Base-by-base conservation (phyloP, 2,329 filamentous ascomycete species). In the Amesomyces nigricolor region DNA sequence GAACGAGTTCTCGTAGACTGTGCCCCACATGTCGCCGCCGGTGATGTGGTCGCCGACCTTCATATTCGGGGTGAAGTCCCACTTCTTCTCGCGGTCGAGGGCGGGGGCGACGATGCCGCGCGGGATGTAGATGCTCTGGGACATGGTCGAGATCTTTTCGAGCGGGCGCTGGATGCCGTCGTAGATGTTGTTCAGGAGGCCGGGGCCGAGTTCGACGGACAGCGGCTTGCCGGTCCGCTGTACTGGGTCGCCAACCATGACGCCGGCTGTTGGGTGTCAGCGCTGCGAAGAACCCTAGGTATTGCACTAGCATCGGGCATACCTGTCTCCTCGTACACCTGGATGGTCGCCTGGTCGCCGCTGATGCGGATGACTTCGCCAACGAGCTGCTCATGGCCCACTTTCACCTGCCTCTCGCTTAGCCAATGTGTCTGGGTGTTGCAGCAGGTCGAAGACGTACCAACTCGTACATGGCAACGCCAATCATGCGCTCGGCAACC, bases 321-420 rank as follows among this genome's bases (percentile, higher is more conserved):
- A 95, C 91, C 90, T 65, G 94, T 99, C 77, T 99, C 94, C 74
- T 99, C 94, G 78, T 99, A 99, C 64, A 99, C 94, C 77, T 99
- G 94, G 65, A 99, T 95, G 48, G 91, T 96, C 65, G 91, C 91
- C 76, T 92, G 95, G 73, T 99, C 94, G 72, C 79, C 87, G 68
- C 89, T 94, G 76, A 99, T 95, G 72, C 94, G 88, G 80, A 99
- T 99, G 73, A 99, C 94, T 76, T 99, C 94, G 71, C 94, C 94
- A 60, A 95, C 88, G 58, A 99, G 85, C 70, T 87, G 83, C 70
- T 96, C 90, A 70, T 96, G 85, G 66, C 94, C 91, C 66, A 99
- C 92, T 77, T 82, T 88, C 72, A 95, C 91, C 89, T 92, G 67
- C 56, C 53, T 51, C 14, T 35, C 22, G 13, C 29, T 62, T 56